Evolutionary conservation across 2,329 filamentous ascomycete genomes (phyloP), one percentile per base, ranked within the genome.

Genomic region (Plenodomus lindquistii): DNA sequence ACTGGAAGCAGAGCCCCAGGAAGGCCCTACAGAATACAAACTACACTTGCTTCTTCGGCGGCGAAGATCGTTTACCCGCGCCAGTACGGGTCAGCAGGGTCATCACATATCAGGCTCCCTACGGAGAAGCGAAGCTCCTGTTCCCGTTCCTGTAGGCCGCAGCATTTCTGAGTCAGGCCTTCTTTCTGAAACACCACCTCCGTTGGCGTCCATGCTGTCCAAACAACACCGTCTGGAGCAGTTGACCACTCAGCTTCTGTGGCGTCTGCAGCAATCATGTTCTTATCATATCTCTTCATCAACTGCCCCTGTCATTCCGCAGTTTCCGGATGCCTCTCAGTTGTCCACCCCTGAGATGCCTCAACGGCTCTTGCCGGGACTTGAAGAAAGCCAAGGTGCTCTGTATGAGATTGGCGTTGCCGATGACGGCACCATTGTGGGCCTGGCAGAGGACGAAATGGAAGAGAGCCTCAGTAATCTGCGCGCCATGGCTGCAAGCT

Each of bases 1-100:
- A 64, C 77, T 99, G 15, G 87, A 92, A 55, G 87, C 93, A 11
- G 94, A 99, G 71, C 93, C 93, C 5, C 92, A 97, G 67, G 87
- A 95, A 55, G 94, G 94, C 0, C 91, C 94, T 16, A 95, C 90
- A 0, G 94, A 99, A 74, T 99, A 99, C 75, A 99, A 99, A 72
- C 76, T 99, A 37, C 94, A 97, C 73, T 78, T 99, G 5, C 80
- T 97, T 6, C 77, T 97, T 42, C 85, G 91, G 29, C 86, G 88
- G 15, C 82, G 93, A 48, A 83, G 91, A 52, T 84, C 82, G 6
- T 96, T 92, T 70, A 81, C 79, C 29, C 82, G 80, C 24, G 86
- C 86, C 69, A 92, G 85, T 57, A 95, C 91, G 1, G 78, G 35
- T 37, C 16, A 37, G 16, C 16, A 37, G 16, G 35, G 78, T 10